Percentiles rank a stretch among this genome's conserved stretches.
Conservation (phyloP, 306 rosid genomes). For the Macrotyloma uniflorum region DNA sequence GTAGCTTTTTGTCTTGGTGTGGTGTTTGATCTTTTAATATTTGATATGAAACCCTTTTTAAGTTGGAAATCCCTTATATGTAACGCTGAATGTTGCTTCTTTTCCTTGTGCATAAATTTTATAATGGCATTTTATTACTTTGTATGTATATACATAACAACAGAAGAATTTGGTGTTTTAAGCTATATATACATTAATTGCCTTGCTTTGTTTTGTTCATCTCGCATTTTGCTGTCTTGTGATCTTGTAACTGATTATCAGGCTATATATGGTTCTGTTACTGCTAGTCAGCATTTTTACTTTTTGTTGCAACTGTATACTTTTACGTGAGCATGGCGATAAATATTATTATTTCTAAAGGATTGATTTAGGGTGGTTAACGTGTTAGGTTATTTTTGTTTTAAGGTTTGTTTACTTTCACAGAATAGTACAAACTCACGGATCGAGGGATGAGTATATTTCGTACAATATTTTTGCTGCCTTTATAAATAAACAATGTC, state of each 20-base stretch:
- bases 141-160: background rate
- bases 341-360: too few relatives aligned
- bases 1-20: background rate
- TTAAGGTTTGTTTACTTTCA: background rate
- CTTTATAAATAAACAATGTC: background rate
- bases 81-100: background rate
- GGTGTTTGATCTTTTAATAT: constrained; percentile 3
- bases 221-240: background rate
- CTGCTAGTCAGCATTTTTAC: background rate
- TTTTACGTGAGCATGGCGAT: background rate
- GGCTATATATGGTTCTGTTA: background rate
- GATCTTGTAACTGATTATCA: constrained; percentile 13
- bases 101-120: background rate
- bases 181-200: background rate
- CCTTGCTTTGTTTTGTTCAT: background rate
- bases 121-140: background rate
- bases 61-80: constrained; percentile 4
- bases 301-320: background rate
- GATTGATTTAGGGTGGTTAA: background rate
- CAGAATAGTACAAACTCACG: background rate
- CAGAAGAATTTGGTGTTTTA: background rate
- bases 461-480: background rate
- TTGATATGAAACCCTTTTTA: background rate
- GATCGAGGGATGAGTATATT: background rate
- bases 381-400: background rate